A percentile compares a stretch with the other conserved stretches of the same genome.
These are phyloP conservation scores for Sclerotinia subarctica DNA, from an alignment of 2,329 filamentous ascomycete species.

Conservation along the genomic window DNA sequence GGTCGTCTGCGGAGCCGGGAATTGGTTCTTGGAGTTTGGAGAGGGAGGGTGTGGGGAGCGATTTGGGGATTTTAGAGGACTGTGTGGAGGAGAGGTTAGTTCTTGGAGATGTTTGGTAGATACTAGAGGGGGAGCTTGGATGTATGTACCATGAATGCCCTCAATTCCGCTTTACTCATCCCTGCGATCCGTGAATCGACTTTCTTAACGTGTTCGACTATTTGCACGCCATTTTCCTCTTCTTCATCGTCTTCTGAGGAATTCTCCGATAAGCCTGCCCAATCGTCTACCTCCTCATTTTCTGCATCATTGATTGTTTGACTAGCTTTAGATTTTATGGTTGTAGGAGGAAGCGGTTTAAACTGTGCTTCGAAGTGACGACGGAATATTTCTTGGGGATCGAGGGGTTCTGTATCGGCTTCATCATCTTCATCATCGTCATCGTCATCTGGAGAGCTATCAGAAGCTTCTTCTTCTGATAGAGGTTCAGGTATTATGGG, in stretches of 20 bases:
- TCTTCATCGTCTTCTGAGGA: not conserved
- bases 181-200: slow-evolving; percentile 31
- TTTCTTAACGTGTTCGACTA: slow-evolving; percentile 44
- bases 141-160: slow-evolving; percentile 68
- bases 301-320: slow-evolving; percentile 33
- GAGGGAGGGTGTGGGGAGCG: not conserved
- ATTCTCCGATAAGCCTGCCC: slow-evolving; percentile 56
- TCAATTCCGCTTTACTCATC: slow-evolving; percentile 67
- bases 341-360: slow-evolving; percentile 58
- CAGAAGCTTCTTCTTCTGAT: slow-evolving; percentile 12
- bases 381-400: slow-evolving; percentile 72
- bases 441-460: not conserved
- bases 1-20: slow-evolving; percentile 40
- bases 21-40: slow-evolving; percentile 29
- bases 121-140: no score
- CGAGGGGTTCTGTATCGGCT: slow-evolving; percentile 35
- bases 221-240: slow-evolving; percentile 44
- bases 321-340: slow-evolving; percentile 18
- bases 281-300: slow-evolving; percentile 48
- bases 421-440: slow-evolving; percentile 22
- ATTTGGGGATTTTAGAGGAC: slow-evolving; percentile 37
- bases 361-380: slow-evolving; percentile 88
- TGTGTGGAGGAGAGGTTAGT: slow-evolving; percentile 17
- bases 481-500: not conserved
- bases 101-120: not conserved